phyloP scores from a whole-genome alignment of 805 yeast genomes.

The Monosporozyma unispora region DNA sequence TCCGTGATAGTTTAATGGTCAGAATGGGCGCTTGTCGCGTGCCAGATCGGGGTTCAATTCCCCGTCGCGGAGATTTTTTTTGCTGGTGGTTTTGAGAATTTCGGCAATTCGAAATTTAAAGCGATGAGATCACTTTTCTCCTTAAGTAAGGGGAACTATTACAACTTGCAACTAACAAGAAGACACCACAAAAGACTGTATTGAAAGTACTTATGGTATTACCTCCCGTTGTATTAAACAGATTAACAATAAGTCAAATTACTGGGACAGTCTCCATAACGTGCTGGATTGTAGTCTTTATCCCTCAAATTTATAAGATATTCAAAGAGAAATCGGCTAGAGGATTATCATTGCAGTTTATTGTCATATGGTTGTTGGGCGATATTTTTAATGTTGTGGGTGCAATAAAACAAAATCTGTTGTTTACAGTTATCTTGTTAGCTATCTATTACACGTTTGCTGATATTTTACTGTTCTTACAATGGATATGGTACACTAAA shows the following conservation, averaged over 20 bases:
- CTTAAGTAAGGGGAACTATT: background rate
- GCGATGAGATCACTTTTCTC: background rate
- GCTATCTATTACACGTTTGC: conserved; percentile 92
- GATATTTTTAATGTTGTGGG: conserved; percentile 92
- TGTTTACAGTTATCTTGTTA: conserved; percentile 88
- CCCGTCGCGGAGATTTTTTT: conserved; percentile 13
- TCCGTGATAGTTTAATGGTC: conserved; percentile 5
- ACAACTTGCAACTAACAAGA: background rate
- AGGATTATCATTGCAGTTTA: conserved; percentile 79
- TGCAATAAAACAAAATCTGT: conserved; percentile 76
- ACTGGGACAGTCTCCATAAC: conserved; percentile 78
- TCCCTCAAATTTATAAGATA: conserved; percentile 93
- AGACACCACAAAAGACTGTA: background rate
- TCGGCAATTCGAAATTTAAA: background rate
- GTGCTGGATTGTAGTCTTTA: conserved; percentile 97
- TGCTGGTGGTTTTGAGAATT: background rate
- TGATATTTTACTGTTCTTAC: conserved; percentile 73
- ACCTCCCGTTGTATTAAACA: conserved; percentile 49
- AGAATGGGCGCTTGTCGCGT: conserved; percentile 5
- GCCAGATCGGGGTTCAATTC: conserved; percentile 8
- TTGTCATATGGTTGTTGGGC: conserved; percentile 85
- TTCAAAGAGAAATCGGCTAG: conserved; percentile 78
- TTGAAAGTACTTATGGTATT: background rate
- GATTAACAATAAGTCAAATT: conserved; percentile 68
- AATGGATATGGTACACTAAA: conserved; percentile 56